Base-by-base conservation (phyloP, 2,329 filamentous ascomycete genomes). In the Elsinoe australis region DNA sequence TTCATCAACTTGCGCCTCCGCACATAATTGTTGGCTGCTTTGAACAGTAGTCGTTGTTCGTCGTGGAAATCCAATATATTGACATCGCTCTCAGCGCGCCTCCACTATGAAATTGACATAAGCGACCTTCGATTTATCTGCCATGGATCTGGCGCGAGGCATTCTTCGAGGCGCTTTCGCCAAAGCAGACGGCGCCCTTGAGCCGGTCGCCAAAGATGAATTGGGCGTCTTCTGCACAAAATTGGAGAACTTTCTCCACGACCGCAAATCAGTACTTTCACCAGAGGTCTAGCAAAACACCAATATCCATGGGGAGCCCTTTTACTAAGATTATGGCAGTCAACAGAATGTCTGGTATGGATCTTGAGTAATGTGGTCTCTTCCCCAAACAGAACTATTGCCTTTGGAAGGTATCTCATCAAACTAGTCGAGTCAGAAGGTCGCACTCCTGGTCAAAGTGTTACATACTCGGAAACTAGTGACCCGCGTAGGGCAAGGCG, bases 311-410 rank as follows among this genome's bases (percentile, higher is more conserved):
- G 14, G 7, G 24, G 31, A 19, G 29, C 21, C 29, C 33, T 19
- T 34, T 31, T 42, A 39, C 52, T 54, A 51, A 54, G 48, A 32
- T 44, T 47, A 26, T 51, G 12, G 15, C 52, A 54, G 50, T 54
- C 51, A 38, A 49, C 47, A 49, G 42, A 47, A 31, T 49, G 50
- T 21, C 5, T 49, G 17, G 44, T 46, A 45, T 52, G 52, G 52
- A 51, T 52, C 9, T 36, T 51, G 5, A 33, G 36, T 32, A 49
- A 52, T 44, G 45, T 54, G 12, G 39, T 45, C 15, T 47, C 51
- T 14, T 54, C 52, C 14, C 38, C 35, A 7, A 44, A 31, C 12
- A 45, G 52, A 14, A 46, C 49, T 17, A 31, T 29, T 22, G 52
- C 50, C 17, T 36, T 54, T 17, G 52, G 52, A 4, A 51, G 49